Base-by-base conservation (phyloP, 345 rosid genomes). In the Kandelia obovata region DNA sequence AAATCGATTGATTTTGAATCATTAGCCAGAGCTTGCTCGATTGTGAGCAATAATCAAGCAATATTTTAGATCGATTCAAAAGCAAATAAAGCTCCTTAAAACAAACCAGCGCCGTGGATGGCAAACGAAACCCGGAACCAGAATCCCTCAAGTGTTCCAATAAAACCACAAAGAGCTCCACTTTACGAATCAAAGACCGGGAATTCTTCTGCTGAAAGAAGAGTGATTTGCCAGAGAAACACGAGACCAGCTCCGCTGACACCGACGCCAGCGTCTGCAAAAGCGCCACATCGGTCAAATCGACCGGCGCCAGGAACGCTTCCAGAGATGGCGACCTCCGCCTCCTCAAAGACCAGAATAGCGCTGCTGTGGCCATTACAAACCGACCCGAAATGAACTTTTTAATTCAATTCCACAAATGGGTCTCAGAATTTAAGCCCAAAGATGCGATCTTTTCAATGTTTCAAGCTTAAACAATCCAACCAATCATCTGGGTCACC, bases 1-100 rank as follows among this genome's bases (percentile, higher is more conserved):
- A 87, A 76, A 96, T 85, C 2, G 90, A 76, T 27, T 85, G 90
- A 61, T 84, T 90, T 72, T 96, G 97, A 49, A 92, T 84, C 87
- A 96, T 68, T 0, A 96, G 79, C 99, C 99, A 96, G 25, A 92
- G 72, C 88, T 88, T 96, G 79, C 98, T 88, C 9, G 98, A 89
- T 25, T 86, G 91, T 2, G 73, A 68, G 74, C 97, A 89, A 77
- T 89, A 87, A 79, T 96, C 91, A 8, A 96, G 82, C 67, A 96
- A 78, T 59, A 96, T 88, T 70, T 96, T 92, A 20, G 97, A 90
- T 58, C 94, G 80, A 64, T 92, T 90, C n/a, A 96, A 82, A 55
- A 92, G 80, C 77, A 96, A 81, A 70, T 96, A 86, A 55, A 89
- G 85, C 86, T 96, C 99, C 79, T 90, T 90, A 66, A 92, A 81